Base-by-base conservation (phyloP, 129 eudicot genomes). In the Heracleum sosnowskyi region DNA sequence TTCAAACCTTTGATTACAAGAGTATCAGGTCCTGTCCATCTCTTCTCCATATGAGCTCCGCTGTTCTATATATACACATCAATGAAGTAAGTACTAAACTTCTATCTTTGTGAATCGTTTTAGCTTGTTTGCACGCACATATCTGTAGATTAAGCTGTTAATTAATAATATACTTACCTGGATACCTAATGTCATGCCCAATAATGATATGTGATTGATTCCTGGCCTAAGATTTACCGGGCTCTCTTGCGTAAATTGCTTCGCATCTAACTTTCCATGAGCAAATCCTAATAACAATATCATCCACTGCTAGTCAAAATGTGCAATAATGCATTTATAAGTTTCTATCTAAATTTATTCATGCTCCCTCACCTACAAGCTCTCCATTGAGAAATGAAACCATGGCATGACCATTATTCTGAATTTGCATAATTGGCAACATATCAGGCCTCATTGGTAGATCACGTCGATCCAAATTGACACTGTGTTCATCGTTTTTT, bases 31-130 rank as follows among this genome's bases (percentile, higher is more conserved):
- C 98, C 98, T 24, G 96, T 90, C 84, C 84, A 91, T 74, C 98
- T 81, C 83, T 83, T 88, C 84, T 94, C 98, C 97, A 89, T 88
- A 70, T 89, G 90, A 42, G 97, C 95, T 85, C 98, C 98, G 73
- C 92, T 91, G 71, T 94, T 90, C 98, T 94, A 45, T 81, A 84
- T 76, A 45, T 81, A 84, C 74, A 7, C 46, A 73, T 22, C 20
- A 22, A 29, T 33, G 2, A 69, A 69, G 39, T 69, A 69, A 17
- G 7, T 31, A 33, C 2, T 4, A 26, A 24, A 33, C 41, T 4
- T 2, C 10, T 1, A 26, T 17, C 24, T 49, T 49, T 49, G 57
- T 49, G 57, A 18, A 49, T 17, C 1, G 57, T 4, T 49, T 49
- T 17, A 18, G 64, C 15, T 57, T 57, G 64, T 3, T 57, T 24